phyloP scores from a whole-genome alignment of 106 monocot genomes.

The Dendrobium chrysotoxum region DNA sequence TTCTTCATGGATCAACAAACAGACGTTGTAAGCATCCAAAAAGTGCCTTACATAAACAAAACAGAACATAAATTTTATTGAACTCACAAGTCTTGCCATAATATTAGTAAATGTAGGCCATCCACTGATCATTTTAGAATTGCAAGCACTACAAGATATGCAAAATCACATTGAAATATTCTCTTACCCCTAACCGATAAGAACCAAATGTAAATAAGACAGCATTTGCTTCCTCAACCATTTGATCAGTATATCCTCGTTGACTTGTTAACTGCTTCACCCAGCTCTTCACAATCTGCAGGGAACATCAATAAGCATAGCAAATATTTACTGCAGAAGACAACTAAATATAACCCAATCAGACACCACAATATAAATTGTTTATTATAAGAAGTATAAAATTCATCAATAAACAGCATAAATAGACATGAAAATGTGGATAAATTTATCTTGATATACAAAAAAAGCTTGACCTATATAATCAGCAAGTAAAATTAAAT shows the following conservation, averaged over 20 bases:
- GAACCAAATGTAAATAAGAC: conserved; percentile 96
- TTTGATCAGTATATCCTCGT: conserved; percentile 90
- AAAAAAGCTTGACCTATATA: neutral
- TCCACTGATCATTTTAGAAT: neutral
- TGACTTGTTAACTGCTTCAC: conserved; percentile 84
- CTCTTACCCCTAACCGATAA: conserved; percentile 89
- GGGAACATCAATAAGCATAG: neutral
- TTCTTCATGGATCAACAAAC: neutral
- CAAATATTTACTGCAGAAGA: neutral
- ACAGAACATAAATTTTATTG: neutral
- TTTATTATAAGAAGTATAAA: neutral
- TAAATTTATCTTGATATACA: neutral
- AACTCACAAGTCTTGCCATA: neutral
- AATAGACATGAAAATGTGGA: neutral
- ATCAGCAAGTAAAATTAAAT: neutral
- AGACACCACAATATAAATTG: neutral
- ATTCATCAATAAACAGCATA: conserved; percentile 2
- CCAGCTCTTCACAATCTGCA: conserved; percentile 85
- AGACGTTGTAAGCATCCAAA: neutral
- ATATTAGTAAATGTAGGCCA: neutral
- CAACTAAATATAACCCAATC: neutral
- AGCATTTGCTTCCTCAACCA: conserved; percentile 97
- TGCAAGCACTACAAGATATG: neutral
- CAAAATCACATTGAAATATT: conserved; percentile 1
- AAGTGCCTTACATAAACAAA: neutral